Base-by-base conservation (phyloP, 169 alveolate genomes). In the Plasmodium ovale region DNA sequence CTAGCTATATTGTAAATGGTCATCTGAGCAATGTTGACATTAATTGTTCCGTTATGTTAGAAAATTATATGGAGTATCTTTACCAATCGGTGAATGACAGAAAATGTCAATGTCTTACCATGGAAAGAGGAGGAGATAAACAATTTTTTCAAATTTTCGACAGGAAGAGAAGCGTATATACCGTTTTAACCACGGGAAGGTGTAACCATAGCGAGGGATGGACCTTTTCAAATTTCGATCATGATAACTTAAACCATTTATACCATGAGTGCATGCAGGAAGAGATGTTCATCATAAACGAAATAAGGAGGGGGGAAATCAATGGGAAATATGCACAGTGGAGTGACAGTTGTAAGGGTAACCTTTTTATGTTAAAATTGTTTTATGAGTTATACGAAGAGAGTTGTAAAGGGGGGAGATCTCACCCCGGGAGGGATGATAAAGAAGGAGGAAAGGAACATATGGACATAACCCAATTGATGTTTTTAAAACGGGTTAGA, bases 31-130 rank as follows among this genome's bases (percentile, higher is more conserved):
- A 31, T 0, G 53, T 64, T 6, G 31, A 16, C 31, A 35, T 64
- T 64, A 27, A 64, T 42, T 64, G 16, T 42, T 42, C 72, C 49
- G 19, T n/a, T 29, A 64, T 64, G 72, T 29, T 29, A 19, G 29
- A 42, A 29, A 64, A 64, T 64, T 64, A 64, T 29, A 16, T 35
- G 31, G 31, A 31, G 25, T 64, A 16, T 31, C 25, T 64, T 6
- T 35, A 12, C 16, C 21, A 16, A 16, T 3, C 14, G 19, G 1
- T 64, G 10, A 21, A 0, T 35, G 2, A 64, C 5, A 19, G 42
- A 21, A 29, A 64, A 5, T 53, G 19, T 53, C 19, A 9, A 16
- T 1, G 5, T 16, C 14, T 16, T 53, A 12, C 14, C 23, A 53
- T 9, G 5, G 64, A 53, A 53, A 14, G 5, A 5, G 19, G 14